Conservation (phyloP, 2,329 filamentous ascomycete species). For the Colletotrichum sp. region DNA sequence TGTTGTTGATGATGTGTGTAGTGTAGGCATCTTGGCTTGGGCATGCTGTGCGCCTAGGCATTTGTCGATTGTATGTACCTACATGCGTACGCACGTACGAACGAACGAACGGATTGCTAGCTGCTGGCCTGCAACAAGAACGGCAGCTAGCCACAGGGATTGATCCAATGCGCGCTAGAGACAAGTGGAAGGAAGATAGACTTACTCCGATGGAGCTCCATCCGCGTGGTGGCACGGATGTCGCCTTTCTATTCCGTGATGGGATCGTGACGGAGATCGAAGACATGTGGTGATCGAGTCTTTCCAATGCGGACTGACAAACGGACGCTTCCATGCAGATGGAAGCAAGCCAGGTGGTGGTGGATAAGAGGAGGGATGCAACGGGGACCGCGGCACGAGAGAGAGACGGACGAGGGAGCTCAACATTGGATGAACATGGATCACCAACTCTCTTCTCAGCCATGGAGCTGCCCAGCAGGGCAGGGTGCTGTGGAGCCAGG, state of each 20-base stretch:
- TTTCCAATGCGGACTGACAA: not conserved
- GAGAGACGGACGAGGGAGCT: not conserved
- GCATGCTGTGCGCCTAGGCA: not conserved
- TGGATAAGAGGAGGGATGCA: not conserved
- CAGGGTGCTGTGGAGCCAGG: not conserved
- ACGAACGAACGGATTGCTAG: not conserved
- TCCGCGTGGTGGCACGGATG: not conserved
- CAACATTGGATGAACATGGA: conserved; percentile 14
- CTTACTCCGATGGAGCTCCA: not conserved
- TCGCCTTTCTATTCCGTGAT: not conserved
- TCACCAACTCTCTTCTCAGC: not conserved
- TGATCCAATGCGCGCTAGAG: not conserved
- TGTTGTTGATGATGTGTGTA: not conserved
- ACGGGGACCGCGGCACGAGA: not conserved
- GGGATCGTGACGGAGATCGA: not conserved
- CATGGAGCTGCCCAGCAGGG: not conserved
- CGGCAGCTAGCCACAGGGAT: not conserved
- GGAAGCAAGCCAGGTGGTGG: not conserved
- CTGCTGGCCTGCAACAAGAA: not conserved
- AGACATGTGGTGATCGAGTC: not conserved
- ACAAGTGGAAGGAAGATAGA: not conserved
- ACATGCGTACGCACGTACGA: not conserved
- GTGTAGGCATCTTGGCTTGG: not conserved
- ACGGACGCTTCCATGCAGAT: conserved; percentile 7
- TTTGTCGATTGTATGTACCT: not conserved